Evolutionary conservation across 2,329 filamentous ascomycete genomes (phyloP).

Genomic region (Colletotrichum gigasporum): DNA sequence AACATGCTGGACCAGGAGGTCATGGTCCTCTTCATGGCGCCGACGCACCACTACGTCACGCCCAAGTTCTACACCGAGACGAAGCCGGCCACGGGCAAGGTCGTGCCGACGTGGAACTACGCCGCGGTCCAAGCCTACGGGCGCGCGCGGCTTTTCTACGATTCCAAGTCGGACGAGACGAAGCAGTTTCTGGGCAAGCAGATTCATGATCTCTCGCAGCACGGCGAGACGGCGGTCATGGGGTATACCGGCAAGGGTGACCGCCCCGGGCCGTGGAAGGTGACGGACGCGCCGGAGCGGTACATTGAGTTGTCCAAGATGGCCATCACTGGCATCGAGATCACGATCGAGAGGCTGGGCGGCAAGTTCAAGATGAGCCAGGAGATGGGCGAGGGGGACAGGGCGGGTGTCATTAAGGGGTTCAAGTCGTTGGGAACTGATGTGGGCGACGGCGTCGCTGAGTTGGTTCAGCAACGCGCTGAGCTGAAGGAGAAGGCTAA

Average conservation of each 20-base stretch:
- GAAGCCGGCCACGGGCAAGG: constrained; percentile 71
- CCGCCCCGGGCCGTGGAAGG: constrained; percentile 58
- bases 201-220: constrained; percentile 59
- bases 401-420: constrained; percentile 65
- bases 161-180: constrained; percentile 56
- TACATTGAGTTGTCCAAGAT: constrained; percentile 68
- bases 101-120: constrained; percentile 79
- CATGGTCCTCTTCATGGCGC: constrained; percentile 68
- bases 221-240: constrained; percentile 66
- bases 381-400: constrained; percentile 62
- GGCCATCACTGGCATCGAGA: constrained; percentile 69
- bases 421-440: constrained; percentile 53
- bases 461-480: constrained; percentile 42
- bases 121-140: constrained; percentile 72
- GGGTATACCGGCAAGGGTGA: constrained; percentile 54
- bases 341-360: constrained; percentile 61
- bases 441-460: constrained; percentile 41
- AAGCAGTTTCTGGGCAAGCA: constrained; percentile 59
- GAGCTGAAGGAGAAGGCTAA: constrained; percentile 37
- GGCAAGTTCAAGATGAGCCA: constrained; percentile 77
- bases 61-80: constrained; percentile 75
- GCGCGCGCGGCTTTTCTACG: constrained; percentile 60
- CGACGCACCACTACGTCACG: constrained; percentile 70
- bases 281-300: constrained; percentile 63
- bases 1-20: constrained; percentile 61